Evolutionary conservation across 371 early-diverging fungal species (phyloP), one percentile per base, ranked within the genome.

Genomic region (Lichtheimia ramosa): DNA sequence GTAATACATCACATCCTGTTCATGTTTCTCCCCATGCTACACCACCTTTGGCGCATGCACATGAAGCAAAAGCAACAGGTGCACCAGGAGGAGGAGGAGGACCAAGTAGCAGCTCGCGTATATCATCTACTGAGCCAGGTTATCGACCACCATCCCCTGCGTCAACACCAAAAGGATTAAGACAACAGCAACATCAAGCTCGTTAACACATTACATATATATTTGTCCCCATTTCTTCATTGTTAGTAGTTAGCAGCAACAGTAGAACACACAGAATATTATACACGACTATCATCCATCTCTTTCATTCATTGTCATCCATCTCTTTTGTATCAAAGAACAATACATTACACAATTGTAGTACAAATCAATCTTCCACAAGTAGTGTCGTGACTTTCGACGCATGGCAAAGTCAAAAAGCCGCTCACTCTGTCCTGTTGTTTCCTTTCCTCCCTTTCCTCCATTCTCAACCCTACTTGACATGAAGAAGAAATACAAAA

Each of bases 401-500:
- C 34, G 34, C 34, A 34, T 34, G 34, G 34, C 10, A 34, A 34
- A 34, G 34, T 34, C 34, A 34, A 34, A 34, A 34, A 34, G 34
- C 34, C 34, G 34, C 34, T 34, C 34, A 8, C 34, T 34, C 10
- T 34, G 34, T 6, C 34, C 34, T 34, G 34, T 27, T 27, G 7
- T 34, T 25, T 34, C 34, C 34, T 34, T 10, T 10, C 34, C 10
- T 34, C 10, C 34, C 34, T 34, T 34, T 34, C 34, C 34, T 8
- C 8, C 34, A 3, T 28, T 7, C 34, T 10, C 34, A 8, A 34
- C 34, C 7, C 27, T 27, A 27, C 4, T 27, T 4, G 34, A 27
- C 62, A 92, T 92, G 92, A 84, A 90, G 61, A 94, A 91, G 65
- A 92, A 91, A 67, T 92, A 92, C 75, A 92, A 92, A 76, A 93